A percentile compares a stretch with the other conserved stretches of the same genome.
These are phyloP conservation scores for Cicer arietinum DNA, from an alignment of 306 rosid genomes.

Conservation along the genomic window DNA sequence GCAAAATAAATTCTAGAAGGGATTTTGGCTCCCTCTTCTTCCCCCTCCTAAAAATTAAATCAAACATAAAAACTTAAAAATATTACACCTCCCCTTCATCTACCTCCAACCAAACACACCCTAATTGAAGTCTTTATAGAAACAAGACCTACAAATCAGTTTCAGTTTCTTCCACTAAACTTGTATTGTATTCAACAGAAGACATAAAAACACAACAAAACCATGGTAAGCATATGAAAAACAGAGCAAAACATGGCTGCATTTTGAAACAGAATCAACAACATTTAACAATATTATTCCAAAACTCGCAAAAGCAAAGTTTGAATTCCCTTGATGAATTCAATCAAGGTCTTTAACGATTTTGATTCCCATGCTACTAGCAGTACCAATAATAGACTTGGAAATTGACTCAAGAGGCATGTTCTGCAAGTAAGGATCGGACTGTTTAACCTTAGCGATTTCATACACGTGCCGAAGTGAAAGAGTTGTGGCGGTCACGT, in stretches of 20 bases:
- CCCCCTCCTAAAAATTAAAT: too few species aligned
- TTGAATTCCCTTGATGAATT: neutral
- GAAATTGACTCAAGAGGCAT: slow-evolving; percentile 77
- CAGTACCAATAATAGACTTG: slow-evolving; percentile 81
- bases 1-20: too few species aligned
- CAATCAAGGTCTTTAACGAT: slow-evolving; percentile 76
- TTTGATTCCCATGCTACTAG: slow-evolving; percentile 79
- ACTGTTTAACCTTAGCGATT: slow-evolving; percentile 84
- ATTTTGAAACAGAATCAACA: slow-evolving; percentile 16
- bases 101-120: too few species aligned
- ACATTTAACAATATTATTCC: neutral
- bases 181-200: neutral
- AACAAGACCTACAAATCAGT: too few species aligned
- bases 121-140: too few species aligned
- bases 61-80: too few species aligned
- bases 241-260: neutral
- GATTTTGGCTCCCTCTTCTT: too few species aligned
- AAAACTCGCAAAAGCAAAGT: slow-evolving; percentile 6
- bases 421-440: slow-evolving; percentile 63
- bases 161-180: neutral
- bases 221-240: neutral
- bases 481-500: slow-evolving; percentile 66
- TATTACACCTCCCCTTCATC: too few species aligned
- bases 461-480: slow-evolving; percentile 75
- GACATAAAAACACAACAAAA: neutral